Evolutionary conservation across 2,329 filamentous ascomycete species (phyloP), one percentile per base, ranked within the genome.

Genomic region (Paraconiothyrium brasiliense): DNA sequence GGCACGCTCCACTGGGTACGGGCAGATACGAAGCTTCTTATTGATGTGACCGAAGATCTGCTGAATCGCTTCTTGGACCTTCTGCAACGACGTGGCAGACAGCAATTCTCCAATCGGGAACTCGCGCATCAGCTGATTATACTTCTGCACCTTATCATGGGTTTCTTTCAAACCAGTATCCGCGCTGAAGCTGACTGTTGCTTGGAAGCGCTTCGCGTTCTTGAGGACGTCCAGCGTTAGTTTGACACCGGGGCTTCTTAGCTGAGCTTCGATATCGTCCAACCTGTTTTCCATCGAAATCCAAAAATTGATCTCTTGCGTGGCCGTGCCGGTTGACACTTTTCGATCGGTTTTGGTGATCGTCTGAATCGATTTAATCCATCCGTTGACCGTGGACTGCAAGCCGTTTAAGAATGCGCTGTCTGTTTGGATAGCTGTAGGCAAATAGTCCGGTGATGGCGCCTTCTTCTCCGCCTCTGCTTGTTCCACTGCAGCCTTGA

Each of bases 231-330:
- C 94, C 76, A 99, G 86, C 0, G 96, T 98, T 72, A 99, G 81
- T 69, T 89, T 85, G 22, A 99, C 94, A 32, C 95, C 95, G 59
- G 97, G 92, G 67, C 94, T 93, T 64, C 90, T 86, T 59, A 99
- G 86, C 78, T 98, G 94, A 44, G 86, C 87, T 77, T 97, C 94
- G 62, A 99, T 97, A 32, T 91, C 91, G 77, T 97, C 94, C 66
- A 99, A 81, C 4, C 94, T 92, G 16, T 90, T 91, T 79, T 99
- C 96, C 92, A 99, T 97, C 1, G 93, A 96, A 54, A 99, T 80
- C 95, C 95, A 99, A 76, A 99, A 99, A 79, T 97, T 97, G 79
- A 99, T 97, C 79, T 99, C 95, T 78, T 98, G 95, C 59, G 92
- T 94, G 35, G 95, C 95, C 24, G 93, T 97, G 35, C 89, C 85